phyloP scores from a whole-genome alignment of 2,329 filamentous ascomycete species.

The Lanzia echinophila region DNA sequence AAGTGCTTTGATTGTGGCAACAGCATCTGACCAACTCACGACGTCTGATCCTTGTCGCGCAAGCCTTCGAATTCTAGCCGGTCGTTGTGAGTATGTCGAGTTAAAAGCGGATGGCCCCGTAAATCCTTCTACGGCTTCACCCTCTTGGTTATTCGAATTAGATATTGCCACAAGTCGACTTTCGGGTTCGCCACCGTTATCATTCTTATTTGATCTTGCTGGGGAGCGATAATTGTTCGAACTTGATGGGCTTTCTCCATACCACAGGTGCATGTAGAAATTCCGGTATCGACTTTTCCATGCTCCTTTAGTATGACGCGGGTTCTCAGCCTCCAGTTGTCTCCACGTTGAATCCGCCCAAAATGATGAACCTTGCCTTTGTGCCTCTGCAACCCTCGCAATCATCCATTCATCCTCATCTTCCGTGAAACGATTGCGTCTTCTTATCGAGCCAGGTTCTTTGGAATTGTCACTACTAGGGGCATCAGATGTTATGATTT shows the following conservation, averaged over 20 bases:
- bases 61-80: conserved; percentile 20
- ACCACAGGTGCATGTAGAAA: conserved; percentile 4
- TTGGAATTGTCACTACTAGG: conserved; percentile 1
- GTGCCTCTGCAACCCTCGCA: conserved; percentile 19
- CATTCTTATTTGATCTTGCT: neutral
- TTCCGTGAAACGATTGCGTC: conserved; percentile 15
- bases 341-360: conserved; percentile 16
- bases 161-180: too few species aligned
- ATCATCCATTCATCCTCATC: conserved; percentile 25
- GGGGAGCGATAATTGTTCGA: too few species aligned
- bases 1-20: conserved; percentile 21
- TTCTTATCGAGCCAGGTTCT: neutral
- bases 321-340: conserved; percentile 18
- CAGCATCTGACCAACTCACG: conserved; percentile 28
- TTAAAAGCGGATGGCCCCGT: neutral
- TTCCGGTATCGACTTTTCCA: neutral
- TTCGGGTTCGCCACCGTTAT: neutral
- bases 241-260: neutral
- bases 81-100: conserved; percentile 5
- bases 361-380: conserved; percentile 13
- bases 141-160: too few species aligned
- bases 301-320: conserved; percentile 15
- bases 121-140: neutral
- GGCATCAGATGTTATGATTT: neutral
- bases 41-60: conserved; percentile 22